Evolutionary conservation across 257 asterid genomes (phyloP).

Genomic region (Solanum clarkiae): DNA sequence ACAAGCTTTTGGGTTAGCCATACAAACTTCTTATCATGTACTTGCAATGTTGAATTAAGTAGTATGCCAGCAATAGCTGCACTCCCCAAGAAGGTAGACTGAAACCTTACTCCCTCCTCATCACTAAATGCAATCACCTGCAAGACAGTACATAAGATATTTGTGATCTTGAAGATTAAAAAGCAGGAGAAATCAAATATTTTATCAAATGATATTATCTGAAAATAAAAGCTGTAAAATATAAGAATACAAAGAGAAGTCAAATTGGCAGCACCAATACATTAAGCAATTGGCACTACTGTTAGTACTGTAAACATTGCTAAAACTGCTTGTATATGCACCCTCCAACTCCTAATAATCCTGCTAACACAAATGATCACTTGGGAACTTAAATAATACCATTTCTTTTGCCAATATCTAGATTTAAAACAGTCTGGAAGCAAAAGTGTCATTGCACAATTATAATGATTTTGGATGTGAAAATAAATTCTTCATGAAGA

Average conservation of each 20-base stretch:
- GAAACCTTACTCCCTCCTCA: constrained; percentile 99
- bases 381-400: background rate
- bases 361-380: background rate
- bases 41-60: constrained; percentile 56
- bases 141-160: background rate
- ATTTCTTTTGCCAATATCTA: background rate
- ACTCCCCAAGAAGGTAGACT: constrained; percentile 94
- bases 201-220: background rate
- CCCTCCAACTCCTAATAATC: background rate
- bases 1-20: constrained; percentile 13
- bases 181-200: background rate
- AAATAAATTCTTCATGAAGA: background rate
- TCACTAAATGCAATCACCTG: constrained; percentile 96
- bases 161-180: background rate
- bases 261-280: background rate
- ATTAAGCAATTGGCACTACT: background rate
- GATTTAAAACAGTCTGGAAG: background rate
- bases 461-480: background rate
- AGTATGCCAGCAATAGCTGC: constrained; percentile 96
- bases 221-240: background rate
- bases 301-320: background rate
- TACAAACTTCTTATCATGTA: constrained; percentile 74
- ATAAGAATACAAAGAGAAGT: background rate
- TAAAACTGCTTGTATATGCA: background rate
- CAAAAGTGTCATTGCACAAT: background rate